A percentile compares a stretch with the other conserved stretches of the same genome.
Conservation (phyloP, 208 protist genomes). For the Trypanosoma theileri region DNA sequence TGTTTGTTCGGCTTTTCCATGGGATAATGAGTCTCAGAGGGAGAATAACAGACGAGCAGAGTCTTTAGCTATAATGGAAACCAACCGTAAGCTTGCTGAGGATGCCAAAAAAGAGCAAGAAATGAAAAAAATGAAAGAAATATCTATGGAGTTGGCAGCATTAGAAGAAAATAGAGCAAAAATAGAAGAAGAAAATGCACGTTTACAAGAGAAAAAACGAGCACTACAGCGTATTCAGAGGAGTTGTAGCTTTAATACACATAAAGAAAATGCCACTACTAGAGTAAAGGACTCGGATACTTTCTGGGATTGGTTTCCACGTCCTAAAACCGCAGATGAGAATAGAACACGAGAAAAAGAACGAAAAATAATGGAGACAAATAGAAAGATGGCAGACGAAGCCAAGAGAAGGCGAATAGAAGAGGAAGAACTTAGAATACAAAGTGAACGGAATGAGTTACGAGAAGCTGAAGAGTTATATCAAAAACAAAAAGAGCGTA, state of each 20-base stretch:
- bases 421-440: conserved; percentile 10
- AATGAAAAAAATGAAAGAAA: conserved; percentile 8
- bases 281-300: neutral
- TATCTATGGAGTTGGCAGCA: neutral
- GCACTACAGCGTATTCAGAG: neutral
- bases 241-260: neutral
- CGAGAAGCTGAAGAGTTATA: conserved; percentile 4
- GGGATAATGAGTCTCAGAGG: neutral
- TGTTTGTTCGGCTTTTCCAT: conserved; percentile 4
- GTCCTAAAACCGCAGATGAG: neutral
- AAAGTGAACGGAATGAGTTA: conserved; percentile 18
- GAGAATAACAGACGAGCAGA: conserved; percentile 1
- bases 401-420: conserved; percentile 21
- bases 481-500: conserved; percentile 6
- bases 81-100: conserved; percentile 25
- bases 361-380: conserved; percentile 28
- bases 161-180: neutral
- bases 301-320: neutral
- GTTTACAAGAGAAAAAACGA: conserved; percentile 15
- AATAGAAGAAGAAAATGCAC: conserved; percentile 10
- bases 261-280: conserved; percentile 2
- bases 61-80: conserved; percentile 13
- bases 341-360: neutral
- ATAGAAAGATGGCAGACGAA: conserved; percentile 21
- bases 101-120: conserved; percentile 6